Evolutionary conservation across 805 yeast genomes (phyloP).

Genomic region (Candida coquimbonensis): DNA sequence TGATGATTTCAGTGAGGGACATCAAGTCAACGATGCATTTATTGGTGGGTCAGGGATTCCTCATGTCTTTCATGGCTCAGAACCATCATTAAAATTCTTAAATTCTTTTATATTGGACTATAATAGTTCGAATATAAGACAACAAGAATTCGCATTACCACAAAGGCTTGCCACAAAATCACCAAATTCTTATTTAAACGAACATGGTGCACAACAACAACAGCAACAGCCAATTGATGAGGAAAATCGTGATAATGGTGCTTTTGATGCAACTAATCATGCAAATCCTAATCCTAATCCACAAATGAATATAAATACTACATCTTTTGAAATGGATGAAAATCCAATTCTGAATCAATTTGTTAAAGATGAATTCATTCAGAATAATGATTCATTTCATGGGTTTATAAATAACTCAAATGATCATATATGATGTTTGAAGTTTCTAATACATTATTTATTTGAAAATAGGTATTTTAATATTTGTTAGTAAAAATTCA

Average conservation of each 20-base stretch:
- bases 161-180: slow-evolving; percentile 15
- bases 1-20: slow-evolving; percentile 80
- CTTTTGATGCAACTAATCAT: slow-evolving; percentile 5
- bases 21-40: slow-evolving; percentile 67
- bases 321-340: slow-evolving; percentile 3
- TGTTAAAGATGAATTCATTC: slow-evolving; percentile 7
- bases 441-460: too few relatives aligned
- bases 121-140: slow-evolving; percentile 28
- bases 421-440: too few relatives aligned
- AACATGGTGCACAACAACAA: slow-evolving; percentile 1
- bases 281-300: slow-evolving; percentile 6
- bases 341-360: slow-evolving; percentile 8
- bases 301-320: slow-evolving; percentile 1
- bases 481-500: too few relatives aligned
- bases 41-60: slow-evolving; percentile 57
- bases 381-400: slow-evolving; percentile 2
- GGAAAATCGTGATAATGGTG: background rate
- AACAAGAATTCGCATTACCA: slow-evolving; percentile 20
- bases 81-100: slow-evolving; percentile 43
- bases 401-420: slow-evolving; percentile 1
- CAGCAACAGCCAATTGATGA: background rate
- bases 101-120: slow-evolving; percentile 46
- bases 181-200: slow-evolving; percentile 11
- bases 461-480: too few relatives aligned
- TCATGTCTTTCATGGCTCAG: slow-evolving; percentile 58